These are phyloP conservation scores for Phyllosticta paracitricarpa DNA, from an alignment of 2,329 filamentous ascomycete genomes.

Conservation along the genomic window DNA sequence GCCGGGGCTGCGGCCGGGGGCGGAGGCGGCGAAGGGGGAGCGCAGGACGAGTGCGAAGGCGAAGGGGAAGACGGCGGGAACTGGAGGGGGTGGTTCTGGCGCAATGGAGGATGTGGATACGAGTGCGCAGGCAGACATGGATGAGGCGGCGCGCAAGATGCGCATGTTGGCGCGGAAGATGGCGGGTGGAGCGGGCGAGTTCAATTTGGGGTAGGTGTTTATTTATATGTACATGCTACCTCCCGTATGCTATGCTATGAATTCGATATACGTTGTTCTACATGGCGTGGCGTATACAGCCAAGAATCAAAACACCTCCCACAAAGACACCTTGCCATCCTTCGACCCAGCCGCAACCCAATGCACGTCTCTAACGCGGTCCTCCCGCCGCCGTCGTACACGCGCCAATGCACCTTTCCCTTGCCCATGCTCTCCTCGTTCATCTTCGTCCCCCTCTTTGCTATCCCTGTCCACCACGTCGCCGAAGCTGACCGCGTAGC, in stretches of 20 bases:
- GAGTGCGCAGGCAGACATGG: conserved; percentile 30
- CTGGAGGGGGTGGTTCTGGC: background rate
- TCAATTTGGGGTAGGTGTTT: conserved; percentile 50
- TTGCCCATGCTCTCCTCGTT: background rate
- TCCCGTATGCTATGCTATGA: no score
- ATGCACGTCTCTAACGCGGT: conserved; percentile 60
- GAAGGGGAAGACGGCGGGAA: conserved; percentile 9
- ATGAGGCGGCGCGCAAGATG: conserved; percentile 49
- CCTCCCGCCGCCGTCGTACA: conserved; percentile 27
- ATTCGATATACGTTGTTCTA: no score
- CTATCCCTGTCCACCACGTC: conserved; percentile 20
- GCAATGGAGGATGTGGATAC: conserved; percentile 15
- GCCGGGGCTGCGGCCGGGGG: conserved; percentile 31
- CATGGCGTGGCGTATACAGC: no score
- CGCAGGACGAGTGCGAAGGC: conserved; percentile 27
- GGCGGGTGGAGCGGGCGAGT: conserved; percentile 49
- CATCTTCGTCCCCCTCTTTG: background rate
- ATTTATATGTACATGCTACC: background rate
- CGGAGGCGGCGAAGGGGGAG: conserved; percentile 24
- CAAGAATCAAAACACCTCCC: conserved; percentile 65
- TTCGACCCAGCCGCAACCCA: conserved; percentile 89
- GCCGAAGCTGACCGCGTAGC: conserved; percentile 70
- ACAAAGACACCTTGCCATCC: conserved; percentile 89
- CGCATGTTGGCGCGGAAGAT: conserved; percentile 18
- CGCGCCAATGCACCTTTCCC: conserved; percentile 12